A percentile compares a stretch with the other conserved stretches of the same genome.
Evolutionary conservation across 2,329 filamentous ascomycete genomes (phyloP).

Genomic region (Aphanocladium album): DNA sequence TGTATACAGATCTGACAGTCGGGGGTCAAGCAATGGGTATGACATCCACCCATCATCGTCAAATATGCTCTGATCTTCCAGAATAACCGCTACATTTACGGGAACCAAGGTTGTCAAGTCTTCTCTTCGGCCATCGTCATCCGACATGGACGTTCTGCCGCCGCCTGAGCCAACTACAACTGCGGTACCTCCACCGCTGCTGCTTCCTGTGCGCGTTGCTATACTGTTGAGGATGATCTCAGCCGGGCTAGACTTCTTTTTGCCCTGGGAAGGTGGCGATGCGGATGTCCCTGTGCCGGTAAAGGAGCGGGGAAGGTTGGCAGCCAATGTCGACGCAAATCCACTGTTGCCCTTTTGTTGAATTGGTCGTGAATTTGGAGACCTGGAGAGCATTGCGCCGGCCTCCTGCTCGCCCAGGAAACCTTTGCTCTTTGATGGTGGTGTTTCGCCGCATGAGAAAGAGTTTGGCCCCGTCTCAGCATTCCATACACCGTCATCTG

Average conservation of each 20-base stretch:
- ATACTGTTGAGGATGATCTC: constrained; percentile 55
- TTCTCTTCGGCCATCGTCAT: constrained; percentile 47
- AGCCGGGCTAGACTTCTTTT: constrained; percentile 57
- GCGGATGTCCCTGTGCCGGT: constrained; percentile 32
- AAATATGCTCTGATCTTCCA: constrained; percentile 60
- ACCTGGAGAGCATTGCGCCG: constrained; percentile 53
- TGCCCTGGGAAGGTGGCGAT: constrained; percentile 38
- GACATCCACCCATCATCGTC: constrained; percentile 64
- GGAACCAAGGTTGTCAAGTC: constrained; percentile 44
- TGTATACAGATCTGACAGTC: constrained; percentile 45
- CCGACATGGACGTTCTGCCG: constrained; percentile 47
- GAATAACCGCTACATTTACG: constrained; percentile 45
- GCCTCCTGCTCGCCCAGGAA: constrained; percentile 40
- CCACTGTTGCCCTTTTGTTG: constrained; percentile 48
- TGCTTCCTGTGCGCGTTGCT: constrained; percentile 37
- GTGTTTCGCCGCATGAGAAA: constrained; percentile 58
- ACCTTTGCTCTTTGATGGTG: constrained; percentile 47
- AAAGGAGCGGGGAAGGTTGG: constrained; percentile 48
- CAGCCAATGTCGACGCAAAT: constrained; percentile 50
- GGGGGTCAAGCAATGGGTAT: constrained; percentile 52
- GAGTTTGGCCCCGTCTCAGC: constrained; percentile 53
- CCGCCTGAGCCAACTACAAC: constrained; percentile 41
- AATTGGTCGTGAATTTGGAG: constrained; percentile 50
- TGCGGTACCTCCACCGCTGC: constrained; percentile 46
- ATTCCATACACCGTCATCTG: constrained; percentile 48